Base-by-base conservation (phyloP, 305 asterid species). In the Solanum aculeatissimum region DNA sequence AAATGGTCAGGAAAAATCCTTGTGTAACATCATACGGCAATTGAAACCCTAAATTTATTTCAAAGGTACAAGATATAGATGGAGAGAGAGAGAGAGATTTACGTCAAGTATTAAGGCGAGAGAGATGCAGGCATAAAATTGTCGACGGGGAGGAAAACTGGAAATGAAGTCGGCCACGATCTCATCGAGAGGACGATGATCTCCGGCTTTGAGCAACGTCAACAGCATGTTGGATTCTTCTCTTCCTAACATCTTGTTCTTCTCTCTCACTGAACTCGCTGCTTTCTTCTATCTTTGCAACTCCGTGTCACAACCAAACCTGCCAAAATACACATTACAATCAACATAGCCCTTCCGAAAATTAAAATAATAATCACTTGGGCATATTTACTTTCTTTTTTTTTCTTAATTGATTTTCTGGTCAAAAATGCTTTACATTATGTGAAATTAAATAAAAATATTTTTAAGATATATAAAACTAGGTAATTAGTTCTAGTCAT, bases 121-220 rank as follows among this genome's bases (percentile, higher is more conserved):
- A 57, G 98, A 92, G 60, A 93, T 88, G 91, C 99, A 95, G 87
- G 92, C 93, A 43, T 85, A 77, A 80, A 94, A 92, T 66, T 90
- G 91, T 49, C 86, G 85, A 53, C 93, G 89, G 83, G 87, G 89
- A 38, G 92, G 90, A 85, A 96, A 90, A 2, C 85, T 84, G 78
- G 93, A 86, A 87, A 53, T 86, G 89, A 95, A 94, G 54, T 95
- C 98, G 6, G 89, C 86, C 29, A 92, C 80, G 88, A 96, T 93
- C 85, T 93, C 95, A 51, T 96, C 93, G 43, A 96, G 81, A 49
- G 91, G 88, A 81, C 91, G 90, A 68, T 91, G 92, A 82, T 92
- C 98, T 80, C 94, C 97, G 85, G 89, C 95, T 84, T 88, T 88
- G 83, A 96, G 92, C 65, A 96, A 89, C 18, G 88, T 74, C 83